Conservation (phyloP, 2,329 filamentous ascomycete species). For the Fonsecaea erecta region DNA sequence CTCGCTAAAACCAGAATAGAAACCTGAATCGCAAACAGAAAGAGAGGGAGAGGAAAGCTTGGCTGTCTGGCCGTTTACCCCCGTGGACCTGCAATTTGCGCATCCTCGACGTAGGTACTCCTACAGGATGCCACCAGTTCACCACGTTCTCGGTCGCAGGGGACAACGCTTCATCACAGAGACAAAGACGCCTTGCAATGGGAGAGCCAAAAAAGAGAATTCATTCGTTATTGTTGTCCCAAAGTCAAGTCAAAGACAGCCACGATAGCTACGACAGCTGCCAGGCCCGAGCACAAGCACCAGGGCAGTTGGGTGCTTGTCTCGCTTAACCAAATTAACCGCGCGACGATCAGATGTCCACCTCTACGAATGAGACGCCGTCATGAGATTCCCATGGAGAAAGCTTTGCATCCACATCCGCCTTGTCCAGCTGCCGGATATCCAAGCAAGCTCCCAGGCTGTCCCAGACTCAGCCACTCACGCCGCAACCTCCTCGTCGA, state of each 20-base stretch:
- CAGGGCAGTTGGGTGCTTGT: background rate
- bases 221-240: too few species aligned
- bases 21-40: background rate
- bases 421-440: background rate
- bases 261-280: too few species aligned
- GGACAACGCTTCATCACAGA: background rate
- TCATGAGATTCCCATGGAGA: constrained; percentile 11
- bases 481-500: background rate
- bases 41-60: background rate
- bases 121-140: too few species aligned
- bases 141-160: too few species aligned
- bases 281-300: background rate
- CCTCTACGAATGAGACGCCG: constrained; percentile 2
- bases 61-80: background rate
- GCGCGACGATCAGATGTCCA: constrained; percentile 3
- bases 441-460: background rate
- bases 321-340: constrained; percentile 7
- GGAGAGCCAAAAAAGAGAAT: background rate
- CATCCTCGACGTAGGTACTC: background rate
- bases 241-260: too few species aligned
- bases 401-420: background rate
- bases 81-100: constrained; percentile 18
- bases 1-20: background rate
- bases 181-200: background rate
- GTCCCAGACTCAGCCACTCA: background rate